These are phyloP conservation scores for Bruguiera sexangula DNA, from an alignment of 345 rosid species.

Conservation along the genomic window DNA sequence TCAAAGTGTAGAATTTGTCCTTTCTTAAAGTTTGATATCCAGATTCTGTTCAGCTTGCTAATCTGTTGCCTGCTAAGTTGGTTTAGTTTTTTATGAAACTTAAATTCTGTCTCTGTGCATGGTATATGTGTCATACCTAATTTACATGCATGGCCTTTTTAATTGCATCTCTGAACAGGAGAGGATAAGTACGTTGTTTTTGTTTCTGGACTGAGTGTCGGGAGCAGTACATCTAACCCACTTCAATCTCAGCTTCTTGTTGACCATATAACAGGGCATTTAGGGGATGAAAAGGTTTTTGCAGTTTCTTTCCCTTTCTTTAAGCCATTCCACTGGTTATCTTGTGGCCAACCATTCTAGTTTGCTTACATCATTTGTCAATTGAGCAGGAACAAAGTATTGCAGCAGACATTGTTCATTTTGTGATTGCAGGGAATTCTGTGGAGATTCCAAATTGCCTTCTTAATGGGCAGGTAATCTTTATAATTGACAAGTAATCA, in stretches of 20 bases:
- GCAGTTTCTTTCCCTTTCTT: constrained; percentile 16
- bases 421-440: constrained; percentile 89
- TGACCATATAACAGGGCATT: constrained; percentile 92
- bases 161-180: constrained; percentile 40
- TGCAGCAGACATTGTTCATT: constrained; percentile 82
- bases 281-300: constrained; percentile 80
- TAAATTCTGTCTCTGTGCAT: too few species aligned
- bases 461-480: constrained; percentile 67
- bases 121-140: too few species aligned
- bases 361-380: constrained; percentile 17
- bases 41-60: neutral
- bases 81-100: too few species aligned
- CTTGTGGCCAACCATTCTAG: constrained; percentile 3
- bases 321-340: constrained; percentile 10
- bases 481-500: neutral
- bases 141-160: constrained; percentile 16
- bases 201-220: constrained; percentile 76
- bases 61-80: too few species aligned
- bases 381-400: constrained; percentile 62
- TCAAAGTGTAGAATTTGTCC: neutral
- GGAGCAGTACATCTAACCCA: constrained; percentile 68
- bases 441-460: constrained; percentile 72
- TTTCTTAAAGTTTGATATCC: neutral
- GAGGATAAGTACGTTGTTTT: constrained; percentile 83
- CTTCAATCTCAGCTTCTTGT: constrained; percentile 91